A percentile compares a stretch with the other conserved stretches of the same genome.
Evolutionary conservation across 208 protist genomes (phyloP).

Genomic region (Acanthamoeba divionensis): DNA sequence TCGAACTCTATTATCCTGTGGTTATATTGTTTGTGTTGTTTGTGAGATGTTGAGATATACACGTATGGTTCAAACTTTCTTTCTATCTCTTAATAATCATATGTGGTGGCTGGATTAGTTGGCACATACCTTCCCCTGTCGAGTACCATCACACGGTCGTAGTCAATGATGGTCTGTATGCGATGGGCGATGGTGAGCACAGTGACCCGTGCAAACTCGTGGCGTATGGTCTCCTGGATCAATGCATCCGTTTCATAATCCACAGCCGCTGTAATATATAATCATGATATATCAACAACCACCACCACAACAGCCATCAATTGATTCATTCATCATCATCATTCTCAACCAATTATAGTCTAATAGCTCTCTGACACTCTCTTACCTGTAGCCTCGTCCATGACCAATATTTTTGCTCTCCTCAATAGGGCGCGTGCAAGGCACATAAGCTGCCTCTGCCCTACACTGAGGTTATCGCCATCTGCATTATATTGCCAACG

Average conservation of each 20-base stretch:
- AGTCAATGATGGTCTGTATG: constrained; percentile 74
- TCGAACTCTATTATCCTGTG: constrained; percentile 17
- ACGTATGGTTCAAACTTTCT: no score
- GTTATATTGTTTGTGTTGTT: neutral
- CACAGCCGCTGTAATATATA: constrained; percentile 54
- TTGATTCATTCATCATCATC: no score
- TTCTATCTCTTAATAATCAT: no score
- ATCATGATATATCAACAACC: neutral
- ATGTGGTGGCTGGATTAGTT: neutral
- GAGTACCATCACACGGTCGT: constrained; percentile 58
- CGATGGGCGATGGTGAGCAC: constrained; percentile 77
- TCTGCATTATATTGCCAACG: constrained; percentile 35
- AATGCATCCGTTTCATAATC: constrained; percentile 74
- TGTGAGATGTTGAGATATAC: neutral
- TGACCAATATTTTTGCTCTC: constrained; percentile 77
- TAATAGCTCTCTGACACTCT: no score
- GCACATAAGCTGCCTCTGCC: constrained; percentile 60
- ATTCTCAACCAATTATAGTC: no score
- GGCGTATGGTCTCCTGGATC: constrained; percentile 75
- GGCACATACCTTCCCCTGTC: neutral
- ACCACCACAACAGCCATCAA: no score
- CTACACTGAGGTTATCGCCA: constrained; percentile 64
- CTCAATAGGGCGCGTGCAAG: constrained; percentile 39
- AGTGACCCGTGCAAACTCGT: constrained; percentile 66
- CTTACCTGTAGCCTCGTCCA: constrained; percentile 84